Percentiles rank a stretch among this genome's conserved stretches.
Conservation (phyloP, 352 stramenopile species). For the Discostella stelligera region DNA sequence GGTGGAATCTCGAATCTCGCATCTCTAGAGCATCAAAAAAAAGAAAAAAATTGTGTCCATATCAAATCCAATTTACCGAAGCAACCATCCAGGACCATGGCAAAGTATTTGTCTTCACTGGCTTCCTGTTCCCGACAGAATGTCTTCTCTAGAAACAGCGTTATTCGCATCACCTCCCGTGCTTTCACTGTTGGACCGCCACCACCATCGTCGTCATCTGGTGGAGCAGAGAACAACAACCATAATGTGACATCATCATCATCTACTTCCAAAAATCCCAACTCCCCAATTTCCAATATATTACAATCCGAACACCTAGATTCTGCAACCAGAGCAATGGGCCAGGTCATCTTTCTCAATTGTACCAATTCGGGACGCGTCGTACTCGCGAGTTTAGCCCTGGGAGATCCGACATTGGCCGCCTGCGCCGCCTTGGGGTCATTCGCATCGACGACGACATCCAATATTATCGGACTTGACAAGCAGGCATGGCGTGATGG, state of each 20-base stretch:
- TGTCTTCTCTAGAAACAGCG: not conserved
- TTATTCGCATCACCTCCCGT: not conserved
- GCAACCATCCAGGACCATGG: slow-evolving; percentile 84
- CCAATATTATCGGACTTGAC: slow-evolving; percentile 44
- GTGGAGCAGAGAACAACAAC: not conserved
- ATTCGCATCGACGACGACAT: slow-evolving; percentile 43
- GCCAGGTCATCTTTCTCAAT: slow-evolving; percentile 78
- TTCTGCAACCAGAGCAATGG: slow-evolving; percentile 39
- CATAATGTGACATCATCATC: not conserved
- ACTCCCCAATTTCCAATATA: not conserved
- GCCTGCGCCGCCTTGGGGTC: slow-evolving; percentile 45
- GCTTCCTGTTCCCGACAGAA: not conserved
- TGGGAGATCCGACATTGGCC: slow-evolving; percentile 64
- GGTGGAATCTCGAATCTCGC: too few species aligned
- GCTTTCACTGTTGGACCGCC: not conserved
- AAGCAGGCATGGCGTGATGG: slow-evolving; percentile 46
- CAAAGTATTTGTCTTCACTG: slow-evolving; percentile 56
- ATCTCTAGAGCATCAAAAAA: too few species aligned
- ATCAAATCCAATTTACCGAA: too few species aligned
- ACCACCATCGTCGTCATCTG: not conserved
- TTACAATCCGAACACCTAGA: slow-evolving; percentile 7
- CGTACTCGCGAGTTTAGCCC: slow-evolving; percentile 53
- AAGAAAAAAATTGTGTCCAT: too few species aligned
- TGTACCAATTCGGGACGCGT: slow-evolving; percentile 46
- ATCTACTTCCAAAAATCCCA: not conserved